phyloP scores from a whole-genome alignment of 148 eudicot genomes.

The Amaranthus palmeri region DNA sequence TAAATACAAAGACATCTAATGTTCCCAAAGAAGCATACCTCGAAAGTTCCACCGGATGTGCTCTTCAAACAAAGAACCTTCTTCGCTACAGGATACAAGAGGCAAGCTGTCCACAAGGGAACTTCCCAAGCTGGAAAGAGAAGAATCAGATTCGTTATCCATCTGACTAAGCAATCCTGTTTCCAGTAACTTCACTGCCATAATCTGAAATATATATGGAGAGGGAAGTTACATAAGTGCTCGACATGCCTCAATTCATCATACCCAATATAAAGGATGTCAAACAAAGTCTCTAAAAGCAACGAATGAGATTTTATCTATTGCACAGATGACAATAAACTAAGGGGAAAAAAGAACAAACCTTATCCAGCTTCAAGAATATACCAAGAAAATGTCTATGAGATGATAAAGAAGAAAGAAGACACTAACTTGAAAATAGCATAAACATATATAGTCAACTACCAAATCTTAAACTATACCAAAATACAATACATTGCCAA shows the following conservation, averaged over 20 bases:
- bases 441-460: not conserved
- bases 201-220: constrained; percentile 35
- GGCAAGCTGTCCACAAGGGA: constrained; percentile 44
- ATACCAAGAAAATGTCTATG: not conserved
- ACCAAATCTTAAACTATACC: not conserved
- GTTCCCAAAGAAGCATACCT: constrained; percentile 43
- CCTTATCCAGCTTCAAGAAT: not conserved
- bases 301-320: not conserved
- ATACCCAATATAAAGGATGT: not conserved
- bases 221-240: constrained; percentile 4
- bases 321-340: not conserved
- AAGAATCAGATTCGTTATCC: constrained; percentile 52
- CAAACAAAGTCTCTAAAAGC: not conserved
- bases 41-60: constrained; percentile 51
- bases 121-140: constrained; percentile 36
- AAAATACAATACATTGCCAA: not conserved
- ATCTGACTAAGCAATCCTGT: constrained; percentile 48
- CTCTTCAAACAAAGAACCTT: constrained; percentile 35
- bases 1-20: not conserved
- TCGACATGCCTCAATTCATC: not conserved
- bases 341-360: not conserved
- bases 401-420: not conserved
- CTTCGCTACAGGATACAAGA: constrained; percentile 25
- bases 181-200: constrained; percentile 71
- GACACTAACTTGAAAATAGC: no score